Conservation (phyloP, 1,139 yeast genomes). For the Taphrina wiesneri region DNA sequence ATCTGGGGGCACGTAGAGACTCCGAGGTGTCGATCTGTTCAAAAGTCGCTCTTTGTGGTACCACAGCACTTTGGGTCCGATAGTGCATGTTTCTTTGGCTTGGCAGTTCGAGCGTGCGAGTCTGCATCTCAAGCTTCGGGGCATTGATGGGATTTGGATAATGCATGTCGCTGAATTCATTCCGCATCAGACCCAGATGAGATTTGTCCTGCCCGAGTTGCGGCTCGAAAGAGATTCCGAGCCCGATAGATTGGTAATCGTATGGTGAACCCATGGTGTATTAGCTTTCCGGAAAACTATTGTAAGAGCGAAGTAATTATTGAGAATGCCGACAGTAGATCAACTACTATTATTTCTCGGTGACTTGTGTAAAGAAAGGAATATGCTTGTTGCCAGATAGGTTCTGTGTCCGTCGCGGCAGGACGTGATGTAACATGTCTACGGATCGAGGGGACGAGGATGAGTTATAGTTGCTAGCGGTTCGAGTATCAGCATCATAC, state of each 20-base stretch:
- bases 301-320: too few relatives aligned
- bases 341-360: too few relatives aligned
- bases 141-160: not conserved
- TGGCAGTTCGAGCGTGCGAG: not conserved
- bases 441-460: not conserved
- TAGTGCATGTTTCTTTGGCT: not conserved
- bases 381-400: too few relatives aligned
- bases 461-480: not conserved
- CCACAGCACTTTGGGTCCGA: conserved; percentile 11
- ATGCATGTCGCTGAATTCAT: not conserved
- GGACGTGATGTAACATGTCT: not conserved
- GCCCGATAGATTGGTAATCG: conserved; percentile 17
- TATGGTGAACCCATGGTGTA: not conserved
- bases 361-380: too few relatives aligned
- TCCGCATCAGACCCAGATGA: not conserved
- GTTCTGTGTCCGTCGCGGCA: not conserved
- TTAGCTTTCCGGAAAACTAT: not conserved
- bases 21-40: not conserved
- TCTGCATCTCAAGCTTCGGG: not conserved
- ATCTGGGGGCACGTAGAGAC: not conserved
- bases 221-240: conserved; percentile 22
- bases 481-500: not conserved
- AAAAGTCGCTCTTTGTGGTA: conserved; percentile 9
- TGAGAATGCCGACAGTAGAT: too few relatives aligned
- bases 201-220: not conserved